Percentiles rank a stretch among this genome's conserved stretches.
Conservation (phyloP, 2,329 filamentous ascomycete species). For the Calonectria ilicicola region DNA sequence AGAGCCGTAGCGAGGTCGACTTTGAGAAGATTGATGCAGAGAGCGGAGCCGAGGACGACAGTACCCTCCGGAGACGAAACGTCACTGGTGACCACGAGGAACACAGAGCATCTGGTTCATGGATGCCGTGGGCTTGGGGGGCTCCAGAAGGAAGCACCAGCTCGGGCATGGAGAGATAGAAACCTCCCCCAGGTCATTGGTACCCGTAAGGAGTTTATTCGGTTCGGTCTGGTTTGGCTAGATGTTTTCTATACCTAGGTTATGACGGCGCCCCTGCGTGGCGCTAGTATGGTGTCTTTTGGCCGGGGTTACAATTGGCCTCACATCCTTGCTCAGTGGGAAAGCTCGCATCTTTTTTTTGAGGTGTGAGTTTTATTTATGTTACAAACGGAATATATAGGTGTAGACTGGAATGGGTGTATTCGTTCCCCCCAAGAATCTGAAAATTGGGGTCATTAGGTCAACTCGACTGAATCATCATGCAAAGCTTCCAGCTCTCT, state of each 20-base stretch:
- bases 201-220: conserved; percentile 45
- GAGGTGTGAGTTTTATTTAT: background rate
- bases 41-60: conserved; percentile 69
- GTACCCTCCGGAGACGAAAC: conserved; percentile 48
- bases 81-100: conserved; percentile 34
- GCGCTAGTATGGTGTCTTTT: background rate
- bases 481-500: conserved; percentile 2
- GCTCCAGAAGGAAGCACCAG: conserved; percentile 41
- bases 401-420: conserved; percentile 20
- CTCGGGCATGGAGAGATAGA: conserved; percentile 55
- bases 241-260: conserved; percentile 25
- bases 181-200: conserved; percentile 32
- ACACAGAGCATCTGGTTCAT: conserved; percentile 51
- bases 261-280: conserved; percentile 10
- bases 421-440: background rate
- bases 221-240: conserved; percentile 43
- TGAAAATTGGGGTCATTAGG: conserved; percentile 1
- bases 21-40: conserved; percentile 91
- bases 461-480: conserved; percentile 14
- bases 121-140: conserved; percentile 64
- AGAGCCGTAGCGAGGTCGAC: conserved; percentile 87
- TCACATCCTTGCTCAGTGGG: background rate
- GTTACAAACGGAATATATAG: conserved; percentile 10
- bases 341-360: background rate
- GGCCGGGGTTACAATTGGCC: background rate